These are phyloP conservation scores for Isabelozyma rhagii DNA, from an alignment of 805 yeast genomes.

Conservation along the genomic window DNA sequence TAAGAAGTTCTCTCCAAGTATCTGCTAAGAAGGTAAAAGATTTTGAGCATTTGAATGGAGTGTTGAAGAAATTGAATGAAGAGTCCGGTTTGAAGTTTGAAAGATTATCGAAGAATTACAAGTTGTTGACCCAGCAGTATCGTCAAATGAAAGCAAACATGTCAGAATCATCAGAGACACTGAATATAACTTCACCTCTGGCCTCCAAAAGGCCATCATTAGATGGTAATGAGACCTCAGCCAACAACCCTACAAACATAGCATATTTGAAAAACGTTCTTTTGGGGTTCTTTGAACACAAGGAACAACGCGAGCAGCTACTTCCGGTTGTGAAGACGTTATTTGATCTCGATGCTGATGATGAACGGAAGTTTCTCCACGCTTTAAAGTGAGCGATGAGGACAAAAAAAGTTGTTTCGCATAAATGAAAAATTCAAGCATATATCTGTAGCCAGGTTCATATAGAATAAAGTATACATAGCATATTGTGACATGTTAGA, in stretches of 20 bases:
- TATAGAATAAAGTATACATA: background rate
- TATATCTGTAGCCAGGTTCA: background rate
- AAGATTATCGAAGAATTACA: conserved; percentile 67
- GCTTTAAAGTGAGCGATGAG: conserved; percentile 45
- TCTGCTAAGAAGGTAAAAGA: conserved; percentile 54
- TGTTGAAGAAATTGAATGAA: conserved; percentile 60
- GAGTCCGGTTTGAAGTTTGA: conserved; percentile 68
- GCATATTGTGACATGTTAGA: conserved; percentile 28
- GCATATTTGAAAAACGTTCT: conserved; percentile 87
- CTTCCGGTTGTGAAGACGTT: conserved; percentile 82
- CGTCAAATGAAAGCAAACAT: conserved; percentile 37
- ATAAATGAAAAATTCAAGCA: conserved; percentile 14
- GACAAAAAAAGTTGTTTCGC: conserved; percentile 29
- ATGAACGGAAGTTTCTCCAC: conserved; percentile 66
- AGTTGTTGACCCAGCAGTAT: conserved; percentile 57
- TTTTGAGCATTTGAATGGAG: conserved; percentile 48
- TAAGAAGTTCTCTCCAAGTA: conserved; percentile 52
- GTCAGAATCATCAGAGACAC: conserved; percentile 2
- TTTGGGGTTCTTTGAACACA: conserved; percentile 88
- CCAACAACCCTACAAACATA: conserved; percentile 21
- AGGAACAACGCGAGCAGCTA: conserved; percentile 82
- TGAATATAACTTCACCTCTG: conserved; percentile 1
- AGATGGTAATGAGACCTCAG: conserved; percentile 9
- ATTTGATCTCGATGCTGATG: conserved; percentile 64
- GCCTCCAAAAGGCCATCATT: conserved; percentile 6